Base-by-base conservation (phyloP, 805 yeast genomes). In the Debaryomyces tyrocola region DNA sequence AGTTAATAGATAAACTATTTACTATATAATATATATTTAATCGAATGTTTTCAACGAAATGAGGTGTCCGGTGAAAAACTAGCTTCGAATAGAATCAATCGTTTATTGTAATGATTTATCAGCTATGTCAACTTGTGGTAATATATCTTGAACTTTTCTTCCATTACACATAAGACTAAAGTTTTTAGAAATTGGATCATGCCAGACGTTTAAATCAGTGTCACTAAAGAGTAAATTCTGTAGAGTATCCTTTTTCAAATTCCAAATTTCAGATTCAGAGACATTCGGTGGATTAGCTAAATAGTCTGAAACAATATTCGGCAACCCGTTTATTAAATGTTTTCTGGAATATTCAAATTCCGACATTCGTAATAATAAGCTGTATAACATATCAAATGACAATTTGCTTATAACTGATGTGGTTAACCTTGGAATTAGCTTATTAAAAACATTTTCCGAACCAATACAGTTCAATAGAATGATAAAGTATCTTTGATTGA, bases 111-210 rank as follows among this genome's bases (percentile, higher is more conserved):
- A 43, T 27, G 56, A 50, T 20, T 50, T 60, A 47, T 63, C 67
- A 33, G 51, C 40, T 9, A 66, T 48, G 28, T 58, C 69, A 20
- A 64, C 71, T 33, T 45, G 45, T 0, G 64, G 60, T 11, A 39
- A 45, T 4, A 55, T 44, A 31, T 53, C 49, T 15, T 47, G 50
- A 10, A 58, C 44, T 11, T 46, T 49, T 33, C 58, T 53, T 1
- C 70, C 70, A 47, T 56, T 51, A 34, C 53, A 60, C 67, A 65
- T 63, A 15, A 53, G 31, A 33, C 42, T 45, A 18, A 54, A 62
- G 7, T 53, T 44, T 3, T 44, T 45, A 7, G 43, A 42, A 10
- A 67, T 44, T 36, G 52, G 53, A 5, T 49, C 54, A 33, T 54
- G 50, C 70, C 70, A 67, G 21, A 53, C 50, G 12, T 43, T 40